A percentile compares a stretch with the other conserved stretches of the same genome.
phyloP scores from a whole-genome alignment of 441 rosid species.

The Pelargonium fulgidum region DNA sequence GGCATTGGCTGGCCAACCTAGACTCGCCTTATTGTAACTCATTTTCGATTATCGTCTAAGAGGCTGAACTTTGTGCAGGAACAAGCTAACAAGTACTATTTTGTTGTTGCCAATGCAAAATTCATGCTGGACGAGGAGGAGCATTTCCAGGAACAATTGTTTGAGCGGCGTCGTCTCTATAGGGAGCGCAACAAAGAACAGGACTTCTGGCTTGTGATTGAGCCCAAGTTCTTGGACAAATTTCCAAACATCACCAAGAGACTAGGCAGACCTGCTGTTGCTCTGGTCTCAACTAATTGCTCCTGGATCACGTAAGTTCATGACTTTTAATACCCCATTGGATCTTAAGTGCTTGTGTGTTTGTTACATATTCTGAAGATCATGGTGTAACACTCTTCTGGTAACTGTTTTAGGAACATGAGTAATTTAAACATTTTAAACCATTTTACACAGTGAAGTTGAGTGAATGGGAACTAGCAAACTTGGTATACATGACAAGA shows the following conservation, averaged over 20 bases:
- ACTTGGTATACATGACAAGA: too few species aligned
- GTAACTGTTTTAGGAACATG: too few species aligned
- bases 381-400: not conserved
- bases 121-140: conserved; percentile 97
- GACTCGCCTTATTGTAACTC: too few species aligned
- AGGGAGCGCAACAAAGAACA: conserved; percentile 55
- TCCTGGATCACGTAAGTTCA: conserved; percentile 81
- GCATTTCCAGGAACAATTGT: conserved; percentile 77
- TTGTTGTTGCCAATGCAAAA: conserved; percentile 79
- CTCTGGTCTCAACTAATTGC: conserved; percentile 81
- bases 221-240: conserved; percentile 77
- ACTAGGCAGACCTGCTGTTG: conserved; percentile 85
- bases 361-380: not conserved
- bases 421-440: too few species aligned
- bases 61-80: conserved; percentile 20
- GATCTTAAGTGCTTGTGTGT: not conserved
- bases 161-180: conserved; percentile 62
- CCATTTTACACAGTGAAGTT: too few species aligned
- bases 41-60: too few species aligned
- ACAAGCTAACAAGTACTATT: conserved; percentile 47
- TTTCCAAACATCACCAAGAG: conserved; percentile 71
- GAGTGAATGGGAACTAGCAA: too few species aligned
- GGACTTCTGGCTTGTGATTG: conserved; percentile 89
- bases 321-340: not conserved
- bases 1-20: too few species aligned